Conservation (phyloP, 163 green algal genomes). For the Smithsoniella earleae region DNA sequence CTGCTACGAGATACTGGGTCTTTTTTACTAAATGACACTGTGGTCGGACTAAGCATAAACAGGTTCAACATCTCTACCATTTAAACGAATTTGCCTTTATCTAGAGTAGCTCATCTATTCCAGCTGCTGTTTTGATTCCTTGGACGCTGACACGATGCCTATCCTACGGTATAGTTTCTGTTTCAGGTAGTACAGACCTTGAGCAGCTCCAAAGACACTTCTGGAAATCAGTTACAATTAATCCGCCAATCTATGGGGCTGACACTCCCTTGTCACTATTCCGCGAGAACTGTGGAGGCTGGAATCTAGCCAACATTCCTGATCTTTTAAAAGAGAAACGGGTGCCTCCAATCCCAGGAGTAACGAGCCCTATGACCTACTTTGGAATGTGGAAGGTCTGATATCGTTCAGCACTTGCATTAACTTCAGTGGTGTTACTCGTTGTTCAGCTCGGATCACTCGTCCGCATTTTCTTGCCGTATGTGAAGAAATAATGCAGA, state of each 20-base stretch:
- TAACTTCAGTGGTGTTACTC: not conserved
- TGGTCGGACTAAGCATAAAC: not conserved
- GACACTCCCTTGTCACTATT: constrained; percentile 80
- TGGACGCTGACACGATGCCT: too few species aligned
- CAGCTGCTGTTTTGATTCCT: not conserved
- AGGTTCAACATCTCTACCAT: constrained; percentile 6
- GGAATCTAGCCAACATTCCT: constrained; percentile 43
- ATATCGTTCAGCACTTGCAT: not conserved
- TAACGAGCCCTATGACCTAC: constrained; percentile 91
- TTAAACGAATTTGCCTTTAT: too few species aligned
- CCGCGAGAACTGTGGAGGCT: constrained; percentile 73
- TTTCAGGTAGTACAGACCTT: constrained; percentile 36
- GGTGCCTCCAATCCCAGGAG: constrained; percentile 62
- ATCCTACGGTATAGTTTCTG: constrained; percentile 16
- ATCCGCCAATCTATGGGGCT: constrained; percentile 62
- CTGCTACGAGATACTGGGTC: too few species aligned
- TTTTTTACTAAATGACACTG: constrained; percentile 30
- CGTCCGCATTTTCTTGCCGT: too few species aligned
- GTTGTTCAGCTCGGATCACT: not conserved
- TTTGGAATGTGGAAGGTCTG: constrained; percentile 78
- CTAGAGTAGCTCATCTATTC: not conserved
- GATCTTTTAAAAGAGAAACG: constrained; percentile 55
- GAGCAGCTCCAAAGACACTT: constrained; percentile 70
- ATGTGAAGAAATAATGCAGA: constrained; percentile 20
- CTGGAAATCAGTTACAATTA: constrained; percentile 61